A percentile compares a stretch with the other conserved stretches of the same genome.
Evolutionary conservation across 2,329 filamentous ascomycete species (phyloP).

Genomic region (Bipolaris victoriae): DNA sequence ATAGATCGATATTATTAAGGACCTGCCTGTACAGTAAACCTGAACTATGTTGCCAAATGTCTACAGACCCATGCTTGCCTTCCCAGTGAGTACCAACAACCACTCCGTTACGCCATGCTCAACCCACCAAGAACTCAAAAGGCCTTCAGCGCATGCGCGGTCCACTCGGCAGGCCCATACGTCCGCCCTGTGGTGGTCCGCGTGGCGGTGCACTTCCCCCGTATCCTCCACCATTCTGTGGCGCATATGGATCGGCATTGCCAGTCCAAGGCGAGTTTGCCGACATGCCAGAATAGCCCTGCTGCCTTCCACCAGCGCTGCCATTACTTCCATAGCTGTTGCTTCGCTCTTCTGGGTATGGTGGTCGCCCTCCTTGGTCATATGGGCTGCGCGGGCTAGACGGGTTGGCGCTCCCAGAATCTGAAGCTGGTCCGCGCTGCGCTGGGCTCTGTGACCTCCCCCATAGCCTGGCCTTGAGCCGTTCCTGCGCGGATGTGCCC

Average conservation of each 20-base stretch:
- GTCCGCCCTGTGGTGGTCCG: slow-evolving; percentile 36
- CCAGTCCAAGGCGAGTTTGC: slow-evolving; percentile 43
- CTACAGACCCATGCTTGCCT: slow-evolving; percentile 9
- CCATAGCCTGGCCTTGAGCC: slow-evolving; percentile 80
- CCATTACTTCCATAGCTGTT: slow-evolving; percentile 38
- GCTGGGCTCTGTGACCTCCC: slow-evolving; percentile 65
- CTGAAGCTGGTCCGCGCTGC: slow-evolving; percentile 33
- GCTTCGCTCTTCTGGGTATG: slow-evolving; percentile 44
- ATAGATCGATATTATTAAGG: slow-evolving; percentile 9
- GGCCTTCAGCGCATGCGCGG: slow-evolving; percentile 44
- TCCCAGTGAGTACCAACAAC: slow-evolving; percentile 10
- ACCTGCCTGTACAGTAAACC: slow-evolving; percentile 12
- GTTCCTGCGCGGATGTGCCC: slow-evolving; percentile 73
- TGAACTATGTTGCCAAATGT: slow-evolving; percentile 6
- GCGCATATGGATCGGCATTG: slow-evolving; percentile 42
- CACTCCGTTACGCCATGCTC: slow-evolving; percentile 30
- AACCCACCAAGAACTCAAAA: slow-evolving; percentile 6
- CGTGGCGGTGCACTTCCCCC: slow-evolving; percentile 35
- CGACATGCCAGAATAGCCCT: slow-evolving; percentile 37
- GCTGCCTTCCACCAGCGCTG: slow-evolving; percentile 36
- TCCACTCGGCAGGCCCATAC: slow-evolving; percentile 48
- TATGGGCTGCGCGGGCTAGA: slow-evolving; percentile 28
- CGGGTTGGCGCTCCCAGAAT: slow-evolving; percentile 22
- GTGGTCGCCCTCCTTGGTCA: slow-evolving; percentile 21
- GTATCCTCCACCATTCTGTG: slow-evolving; percentile 27